These are phyloP conservation scores for Mycena vulgaris DNA, from an alignment of 768 basidiomycete genomes.

Conservation along the genomic window DNA sequence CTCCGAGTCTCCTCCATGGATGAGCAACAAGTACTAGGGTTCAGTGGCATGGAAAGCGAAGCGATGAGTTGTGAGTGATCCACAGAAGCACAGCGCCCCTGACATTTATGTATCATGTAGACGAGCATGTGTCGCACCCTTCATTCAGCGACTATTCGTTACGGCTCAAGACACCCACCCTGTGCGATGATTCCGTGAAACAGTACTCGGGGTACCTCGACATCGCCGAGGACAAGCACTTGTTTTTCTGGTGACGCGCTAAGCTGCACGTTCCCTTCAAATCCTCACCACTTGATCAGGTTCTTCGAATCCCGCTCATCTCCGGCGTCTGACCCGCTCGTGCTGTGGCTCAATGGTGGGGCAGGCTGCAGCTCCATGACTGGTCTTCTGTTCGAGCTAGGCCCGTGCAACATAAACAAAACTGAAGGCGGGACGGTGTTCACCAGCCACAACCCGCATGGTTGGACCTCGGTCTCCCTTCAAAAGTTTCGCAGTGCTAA, in stretches of 20 bases:
- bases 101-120: slow-evolving; percentile 48
- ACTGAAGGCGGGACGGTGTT: slow-evolving; percentile 60
- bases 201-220: slow-evolving; percentile 90
- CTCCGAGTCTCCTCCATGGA: not conserved
- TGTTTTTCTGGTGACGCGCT: slow-evolving; percentile 88
- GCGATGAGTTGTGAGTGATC: not conserved
- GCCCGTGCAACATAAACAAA: slow-evolving; percentile 84
- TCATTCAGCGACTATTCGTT: slow-evolving; percentile 66
- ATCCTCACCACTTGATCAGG: slow-evolving; percentile 56
- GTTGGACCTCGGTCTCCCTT: slow-evolving; percentile 6
- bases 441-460: slow-evolving; percentile 79
- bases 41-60: not conserved
- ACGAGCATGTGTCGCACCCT: slow-evolving; percentile 76
- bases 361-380: slow-evolving; percentile 81
- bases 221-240: slow-evolving; percentile 81
- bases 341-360: slow-evolving; percentile 91
- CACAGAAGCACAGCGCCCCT: too few species aligned
- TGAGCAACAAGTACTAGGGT: slow-evolving; percentile 11
- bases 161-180: slow-evolving; percentile 73
- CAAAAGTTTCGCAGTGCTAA: slow-evolving; percentile 4
- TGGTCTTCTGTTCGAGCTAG: slow-evolving; percentile 94
- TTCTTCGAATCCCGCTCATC: slow-evolving; percentile 89
- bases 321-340: slow-evolving; percentile 85
- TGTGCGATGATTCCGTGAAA: slow-evolving; percentile 85
- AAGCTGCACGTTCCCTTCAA: not conserved